phyloP scores from a whole-genome alignment of 768 basidiomycete genomes.

The Tricholoma bakamatsutake region DNA sequence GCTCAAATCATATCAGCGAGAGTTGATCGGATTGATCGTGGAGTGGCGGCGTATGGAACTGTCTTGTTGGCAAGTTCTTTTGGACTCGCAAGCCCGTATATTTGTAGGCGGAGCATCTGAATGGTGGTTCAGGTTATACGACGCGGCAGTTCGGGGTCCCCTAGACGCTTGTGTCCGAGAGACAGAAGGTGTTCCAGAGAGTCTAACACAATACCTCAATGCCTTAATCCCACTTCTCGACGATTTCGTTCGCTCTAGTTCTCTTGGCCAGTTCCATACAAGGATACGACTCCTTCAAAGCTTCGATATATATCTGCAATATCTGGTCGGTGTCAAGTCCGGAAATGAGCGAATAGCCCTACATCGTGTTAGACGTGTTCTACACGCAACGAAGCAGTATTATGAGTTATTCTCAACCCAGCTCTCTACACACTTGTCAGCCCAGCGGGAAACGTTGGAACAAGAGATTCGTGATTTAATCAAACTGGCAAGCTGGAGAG shows the following conservation, averaged over 20 bases:
- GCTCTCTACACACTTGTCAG: conserved; percentile 42
- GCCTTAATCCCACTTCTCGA: conserved; percentile 74
- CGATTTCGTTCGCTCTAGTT: conserved; percentile 65
- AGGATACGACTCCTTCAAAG: conserved; percentile 64
- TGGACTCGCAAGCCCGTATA: conserved; percentile 61
- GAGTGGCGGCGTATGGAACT: conserved; percentile 90
- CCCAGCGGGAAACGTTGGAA: conserved; percentile 60
- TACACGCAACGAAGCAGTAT: conserved; percentile 55
- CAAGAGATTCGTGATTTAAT: conserved; percentile 80
- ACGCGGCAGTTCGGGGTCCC: conserved; percentile 63
- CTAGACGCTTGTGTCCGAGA: conserved; percentile 41
- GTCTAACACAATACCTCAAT: conserved; percentile 48
- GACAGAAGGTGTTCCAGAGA: conserved; percentile 21
- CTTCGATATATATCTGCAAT: conserved; percentile 50
- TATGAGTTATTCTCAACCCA: conserved; percentile 55
- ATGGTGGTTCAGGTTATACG: conserved; percentile 93
- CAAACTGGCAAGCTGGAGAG: conserved; percentile 98
- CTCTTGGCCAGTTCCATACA: conserved; percentile 78
- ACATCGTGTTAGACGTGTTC: conserved; percentile 46
- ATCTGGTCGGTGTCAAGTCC: conserved; percentile 28
- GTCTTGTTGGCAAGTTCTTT: conserved; percentile 75
- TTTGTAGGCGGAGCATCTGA: conserved; percentile 43
- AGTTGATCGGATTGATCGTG: conserved; percentile 68
- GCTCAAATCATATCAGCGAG: conserved; percentile 59
- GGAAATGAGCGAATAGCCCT: conserved; percentile 29